Conservation (phyloP, 2,329 filamentous ascomycete genomes). For the Monosporascus cannonballus region DNA sequence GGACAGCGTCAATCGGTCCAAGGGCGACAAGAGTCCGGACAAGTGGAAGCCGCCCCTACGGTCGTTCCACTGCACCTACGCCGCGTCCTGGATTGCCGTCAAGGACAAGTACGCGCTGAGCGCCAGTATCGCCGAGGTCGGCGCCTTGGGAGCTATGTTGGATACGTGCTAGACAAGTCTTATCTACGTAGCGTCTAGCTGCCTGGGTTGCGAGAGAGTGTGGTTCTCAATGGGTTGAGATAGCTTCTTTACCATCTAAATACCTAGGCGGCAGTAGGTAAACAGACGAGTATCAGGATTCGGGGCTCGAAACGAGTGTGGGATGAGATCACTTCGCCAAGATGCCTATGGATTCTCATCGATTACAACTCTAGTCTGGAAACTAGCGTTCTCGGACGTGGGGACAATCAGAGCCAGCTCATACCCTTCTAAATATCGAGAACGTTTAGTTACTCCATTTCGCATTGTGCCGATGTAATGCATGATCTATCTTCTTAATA, state of each 20-base stretch:
- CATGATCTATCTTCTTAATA: neutral
- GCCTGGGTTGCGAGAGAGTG: no score
- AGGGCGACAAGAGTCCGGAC: slow-evolving; percentile 70
- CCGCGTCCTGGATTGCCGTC: slow-evolving; percentile 69
- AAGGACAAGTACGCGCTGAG: slow-evolving; percentile 67
- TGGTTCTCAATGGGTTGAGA: no score
- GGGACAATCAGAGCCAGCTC: no score
- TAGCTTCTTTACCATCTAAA: neutral
- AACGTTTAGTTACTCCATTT: neutral
- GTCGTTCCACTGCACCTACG: slow-evolving; percentile 73
- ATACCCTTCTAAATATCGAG: neutral
- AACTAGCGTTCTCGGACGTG: no score
- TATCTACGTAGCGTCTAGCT: neutral
- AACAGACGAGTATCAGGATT: no score
- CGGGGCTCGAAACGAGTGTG: no score
- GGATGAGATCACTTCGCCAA: no score
- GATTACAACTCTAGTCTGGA: no score
- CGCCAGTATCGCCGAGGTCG: slow-evolving; percentile 67
- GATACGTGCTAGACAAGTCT: slow-evolving; percentile 45
- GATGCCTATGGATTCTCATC: no score
- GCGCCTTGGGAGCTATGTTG: slow-evolving; percentile 59
- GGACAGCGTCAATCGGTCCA: slow-evolving; percentile 66
- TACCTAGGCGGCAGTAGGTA: no score
- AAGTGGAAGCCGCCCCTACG: slow-evolving; percentile 66
- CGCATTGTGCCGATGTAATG: neutral